phyloP scores from a whole-genome alignment of 306 rosid genomes.

The Echinosophora koreensis region DNA sequence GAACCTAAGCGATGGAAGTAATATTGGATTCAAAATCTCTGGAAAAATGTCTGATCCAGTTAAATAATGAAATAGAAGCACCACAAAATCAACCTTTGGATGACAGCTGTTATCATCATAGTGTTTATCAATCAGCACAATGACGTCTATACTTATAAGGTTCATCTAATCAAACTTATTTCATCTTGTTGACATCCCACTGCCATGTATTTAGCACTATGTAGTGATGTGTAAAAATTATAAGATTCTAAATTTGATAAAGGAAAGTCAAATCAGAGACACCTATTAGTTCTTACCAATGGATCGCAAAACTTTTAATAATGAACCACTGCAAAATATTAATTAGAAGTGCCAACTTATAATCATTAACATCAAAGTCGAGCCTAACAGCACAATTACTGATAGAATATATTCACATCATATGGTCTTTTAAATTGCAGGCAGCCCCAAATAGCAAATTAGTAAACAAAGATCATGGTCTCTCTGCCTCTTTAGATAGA shows the following conservation, averaged over 20 bases:
- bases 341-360: background rate
- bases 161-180: conserved; percentile 16
- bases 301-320: conserved; percentile 8
- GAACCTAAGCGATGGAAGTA: background rate
- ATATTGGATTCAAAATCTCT: conserved; percentile 12
- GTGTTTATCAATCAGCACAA: background rate
- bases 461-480: conserved; percentile 17
- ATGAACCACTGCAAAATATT: background rate
- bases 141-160: background rate
- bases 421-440: conserved; percentile 13
- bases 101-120: conserved; percentile 2
- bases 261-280: conserved; percentile 4
- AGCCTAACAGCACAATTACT: conserved; percentile 20
- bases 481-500: conserved; percentile 36
- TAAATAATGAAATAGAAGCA: conserved; percentile 24
- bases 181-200: conserved; percentile 6
- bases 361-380: background rate
- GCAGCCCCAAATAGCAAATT: conserved; percentile 7
- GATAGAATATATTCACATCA: conserved; percentile 16
- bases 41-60: background rate
- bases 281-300: background rate
- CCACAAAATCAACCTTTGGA: conserved; percentile 1
- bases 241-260: conserved; percentile 14
- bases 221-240: background rate
- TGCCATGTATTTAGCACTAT: background rate